Percentiles rank a stretch among this genome's conserved stretches.
phyloP scores from a whole-genome alignment of 148 eudicot species.

The Cornus kousa region DNA sequence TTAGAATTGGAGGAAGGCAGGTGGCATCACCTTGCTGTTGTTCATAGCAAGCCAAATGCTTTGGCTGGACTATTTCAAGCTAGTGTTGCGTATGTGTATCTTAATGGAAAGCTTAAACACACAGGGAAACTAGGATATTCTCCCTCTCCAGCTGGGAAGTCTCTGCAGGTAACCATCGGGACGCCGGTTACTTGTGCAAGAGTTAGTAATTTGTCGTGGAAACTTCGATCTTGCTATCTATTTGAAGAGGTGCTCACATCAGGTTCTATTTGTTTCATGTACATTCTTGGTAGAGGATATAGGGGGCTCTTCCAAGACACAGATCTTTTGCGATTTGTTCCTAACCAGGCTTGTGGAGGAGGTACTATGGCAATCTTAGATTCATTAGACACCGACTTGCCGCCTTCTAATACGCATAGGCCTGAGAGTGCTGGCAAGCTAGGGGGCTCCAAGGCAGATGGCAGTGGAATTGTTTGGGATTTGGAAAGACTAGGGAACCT shows the following conservation, averaged over 20 bases:
- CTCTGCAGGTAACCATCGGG: constrained; percentile 91
- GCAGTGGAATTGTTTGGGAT: constrained; percentile 99
- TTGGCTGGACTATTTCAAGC: constrained; percentile 99
- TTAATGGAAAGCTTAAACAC: constrained; percentile 89
- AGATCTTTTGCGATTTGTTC: constrained; percentile 84
- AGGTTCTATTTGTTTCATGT: constrained; percentile 92
- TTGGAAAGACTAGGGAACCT: constrained; percentile 86
- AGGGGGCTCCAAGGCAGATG: constrained; percentile 63
- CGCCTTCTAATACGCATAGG: constrained; percentile 60
- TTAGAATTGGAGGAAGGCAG: constrained; percentile 88
- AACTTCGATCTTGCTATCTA: constrained; percentile 88
- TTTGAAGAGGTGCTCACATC: constrained; percentile 95
- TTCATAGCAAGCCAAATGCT: constrained; percentile 99
- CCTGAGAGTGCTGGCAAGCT: constrained; percentile 63
- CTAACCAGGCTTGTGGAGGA: constrained; percentile 96
- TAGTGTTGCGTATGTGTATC: constrained; percentile 89
- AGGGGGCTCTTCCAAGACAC: constrained; percentile 97
- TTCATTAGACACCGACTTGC: constrained; percentile 80
- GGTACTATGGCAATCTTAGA: constrained; percentile 97
- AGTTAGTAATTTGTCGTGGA: constrained; percentile 83
- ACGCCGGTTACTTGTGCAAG: constrained; percentile 72
- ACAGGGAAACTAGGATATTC: constrained; percentile 97
- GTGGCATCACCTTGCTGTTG: constrained; percentile 99
- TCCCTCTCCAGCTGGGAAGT: constrained; percentile 94
- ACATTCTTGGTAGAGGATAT: constrained; percentile 98